phyloP scores from a whole-genome alignment of 345 rosid genomes.

The Salix viminalis region DNA sequence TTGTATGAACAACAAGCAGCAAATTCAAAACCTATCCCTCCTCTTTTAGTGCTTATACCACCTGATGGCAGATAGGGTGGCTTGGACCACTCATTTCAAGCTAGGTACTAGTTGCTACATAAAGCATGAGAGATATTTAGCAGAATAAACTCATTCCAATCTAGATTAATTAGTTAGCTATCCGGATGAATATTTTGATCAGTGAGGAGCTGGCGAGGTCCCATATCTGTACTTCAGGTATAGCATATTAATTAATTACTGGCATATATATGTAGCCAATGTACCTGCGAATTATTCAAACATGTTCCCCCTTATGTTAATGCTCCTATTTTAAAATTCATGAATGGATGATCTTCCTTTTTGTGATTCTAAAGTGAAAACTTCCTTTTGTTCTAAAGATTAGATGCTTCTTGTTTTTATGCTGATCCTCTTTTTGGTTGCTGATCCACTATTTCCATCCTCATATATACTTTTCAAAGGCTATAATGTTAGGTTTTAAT shows the following conservation, averaged over 20 bases:
- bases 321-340: slow-evolving; percentile 9
- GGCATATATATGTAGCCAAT: neutral
- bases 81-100: neutral
- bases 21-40: neutral
- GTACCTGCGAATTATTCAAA: slow-evolving; percentile 9
- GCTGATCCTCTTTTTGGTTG: neutral
- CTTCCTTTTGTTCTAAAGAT: slow-evolving; percentile 31
- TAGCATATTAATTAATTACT: neutral
- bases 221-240: slow-evolving; percentile 9
- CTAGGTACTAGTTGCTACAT: neutral
- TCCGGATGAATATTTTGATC: neutral
- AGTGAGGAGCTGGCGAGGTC: slow-evolving; percentile 1
- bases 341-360: slow-evolving; percentile 29
- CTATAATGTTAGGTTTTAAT: slow-evolving; percentile 1
- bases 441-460: slow-evolving; percentile 5
- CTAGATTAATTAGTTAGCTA: neutral
- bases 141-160: neutral
- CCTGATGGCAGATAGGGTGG: neutral
- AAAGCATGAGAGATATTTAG: neutral
- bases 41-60: neutral
- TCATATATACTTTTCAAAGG: neutral
- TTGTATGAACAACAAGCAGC: neutral
- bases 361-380: slow-evolving; percentile 23
- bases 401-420: slow-evolving; percentile 24
- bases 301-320: neutral